Evolutionary conservation across 805 yeast genomes (phyloP).

Genomic region (Alloascoidea africana): DNA sequence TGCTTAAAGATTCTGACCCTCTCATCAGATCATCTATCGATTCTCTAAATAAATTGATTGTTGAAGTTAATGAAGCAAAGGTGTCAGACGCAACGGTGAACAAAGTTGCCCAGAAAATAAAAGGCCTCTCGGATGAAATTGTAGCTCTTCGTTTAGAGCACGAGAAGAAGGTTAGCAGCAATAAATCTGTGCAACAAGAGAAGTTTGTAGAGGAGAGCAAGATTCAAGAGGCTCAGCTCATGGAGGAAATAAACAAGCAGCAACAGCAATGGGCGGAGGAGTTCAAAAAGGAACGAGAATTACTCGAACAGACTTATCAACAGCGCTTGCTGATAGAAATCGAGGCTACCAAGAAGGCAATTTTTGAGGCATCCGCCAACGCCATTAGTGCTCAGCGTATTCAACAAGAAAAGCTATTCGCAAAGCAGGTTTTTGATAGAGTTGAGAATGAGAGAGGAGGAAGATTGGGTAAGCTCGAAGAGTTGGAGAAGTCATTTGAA

Average conservation of each 20-base stretch:
- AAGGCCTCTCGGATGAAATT: slow-evolving; percentile 10
- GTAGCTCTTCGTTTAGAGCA: slow-evolving; percentile 8
- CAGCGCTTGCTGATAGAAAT: slow-evolving; percentile 47
- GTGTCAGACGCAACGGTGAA: slow-evolving; percentile 11
- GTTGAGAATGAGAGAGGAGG: slow-evolving; percentile 68
- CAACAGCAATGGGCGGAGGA: slow-evolving; percentile 42
- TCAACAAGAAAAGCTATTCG: slow-evolving; percentile 54
- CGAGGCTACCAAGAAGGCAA: slow-evolving; percentile 46
- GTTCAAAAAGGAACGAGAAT: slow-evolving; percentile 44
- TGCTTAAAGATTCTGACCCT: slow-evolving; percentile 10
- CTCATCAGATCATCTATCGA: slow-evolving; percentile 10
- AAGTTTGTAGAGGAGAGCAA: slow-evolving; percentile 14
- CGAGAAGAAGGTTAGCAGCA: slow-evolving; percentile 10
- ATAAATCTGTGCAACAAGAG: slow-evolving; percentile 15
- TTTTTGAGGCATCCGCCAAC: slow-evolving; percentile 61
- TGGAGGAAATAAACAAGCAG: slow-evolving; percentile 22
- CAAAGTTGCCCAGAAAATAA: slow-evolving; percentile 11
- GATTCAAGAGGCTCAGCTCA: slow-evolving; percentile 12
- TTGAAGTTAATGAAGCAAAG: slow-evolving; percentile 21
- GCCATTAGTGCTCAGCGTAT: slow-evolving; percentile 51
- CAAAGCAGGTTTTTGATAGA: slow-evolving; percentile 36
- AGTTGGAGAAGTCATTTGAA: slow-evolving; percentile 42
- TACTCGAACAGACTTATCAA: slow-evolving; percentile 44
- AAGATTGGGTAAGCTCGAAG: slow-evolving; percentile 53
- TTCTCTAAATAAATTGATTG: slow-evolving; percentile 19